Base-by-base conservation (phyloP, 345 rosid species). In the Eucalyptus curtisii region DNA sequence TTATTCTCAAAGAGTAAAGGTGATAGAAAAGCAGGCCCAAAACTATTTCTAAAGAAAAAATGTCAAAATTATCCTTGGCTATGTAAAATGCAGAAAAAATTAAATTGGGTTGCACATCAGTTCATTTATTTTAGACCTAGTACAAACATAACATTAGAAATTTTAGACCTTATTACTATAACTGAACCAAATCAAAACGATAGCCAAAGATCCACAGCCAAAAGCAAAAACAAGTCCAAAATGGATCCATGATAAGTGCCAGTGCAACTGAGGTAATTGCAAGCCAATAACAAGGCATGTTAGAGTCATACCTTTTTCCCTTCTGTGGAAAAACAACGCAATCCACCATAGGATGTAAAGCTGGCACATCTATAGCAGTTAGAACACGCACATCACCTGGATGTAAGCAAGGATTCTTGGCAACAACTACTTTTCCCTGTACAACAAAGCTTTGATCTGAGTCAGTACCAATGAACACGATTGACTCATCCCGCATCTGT, bases 241-340 rank as follows among this genome's bases (percentile, higher is more conserved):
- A 76, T 76, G 27, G 27, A 76, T 37, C 45, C 15, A 1, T 6
- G 47, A 37, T 47, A 76, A 76, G 47, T 76, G 27, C 82, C 82
- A 20, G 27, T 6, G 82, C 80, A 68, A 33, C 80, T 68, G 80
- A 33, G 10, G 82, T 37, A 42, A 76, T 76, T 20, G 7, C 82
- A 68, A 68, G 80, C 44, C 80, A 76, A 76, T 37, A 37, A 10
- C 82, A 76, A 27, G 49, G 19, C 49, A 33, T 10, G 14, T 49
- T 44, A 22, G 14, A n/a, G 47, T 53, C 47, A 16, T 93, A 95
- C 97, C 97, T 90, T 31, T 4, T 71, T 86, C 97, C 97, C 92
- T 94, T 94, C 88, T 94, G 96, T 6, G 97, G 97, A 89, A 95
- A 95, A 90, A 94, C 97, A 45, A 95, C 92, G 76, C 97, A 95